Conservation (phyloP, 148 eudicot genomes). For the Persicaria maculosa region DNA sequence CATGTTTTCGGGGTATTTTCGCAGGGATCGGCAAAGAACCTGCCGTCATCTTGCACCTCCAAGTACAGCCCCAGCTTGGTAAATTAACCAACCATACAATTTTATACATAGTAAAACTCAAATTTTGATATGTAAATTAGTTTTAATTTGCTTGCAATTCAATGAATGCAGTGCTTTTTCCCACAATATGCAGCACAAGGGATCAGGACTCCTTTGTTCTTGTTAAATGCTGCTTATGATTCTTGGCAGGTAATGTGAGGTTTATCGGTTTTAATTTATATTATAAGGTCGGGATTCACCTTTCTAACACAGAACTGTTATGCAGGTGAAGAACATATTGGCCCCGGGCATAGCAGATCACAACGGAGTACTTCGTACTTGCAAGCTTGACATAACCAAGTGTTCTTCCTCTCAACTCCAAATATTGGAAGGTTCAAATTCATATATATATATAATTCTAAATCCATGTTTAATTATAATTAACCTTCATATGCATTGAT, state of each 20-base stretch:
- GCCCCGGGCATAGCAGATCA: conserved; percentile 62
- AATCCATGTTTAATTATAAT: not conserved
- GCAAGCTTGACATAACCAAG: conserved; percentile 62
- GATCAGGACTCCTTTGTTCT: conserved; percentile 10
- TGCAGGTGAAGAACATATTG: conserved; percentile 67
- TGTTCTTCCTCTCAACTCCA: conserved; percentile 62
- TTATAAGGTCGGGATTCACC: not conserved
- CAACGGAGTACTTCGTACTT: conserved; percentile 50
- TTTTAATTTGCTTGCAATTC: not conserved
- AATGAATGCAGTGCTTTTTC: conserved; percentile 10
- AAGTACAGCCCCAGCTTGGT: conserved; percentile 2
- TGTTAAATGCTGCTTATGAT: conserved; percentile 8
- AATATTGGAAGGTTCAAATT: conserved; percentile 50
- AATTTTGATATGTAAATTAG: not conserved
- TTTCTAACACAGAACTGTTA: not conserved
- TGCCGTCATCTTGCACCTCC: conserved; percentile 12
- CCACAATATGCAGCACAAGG: conserved; percentile 12
- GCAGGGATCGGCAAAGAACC: conserved; percentile 8
- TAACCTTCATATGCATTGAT: too few species aligned
- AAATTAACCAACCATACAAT: not conserved
- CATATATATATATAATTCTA: too few species aligned
- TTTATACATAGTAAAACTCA: not conserved
- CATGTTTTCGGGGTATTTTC: not conserved
- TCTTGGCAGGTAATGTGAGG: conserved; percentile 11
- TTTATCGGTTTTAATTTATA: too few species aligned